Base-by-base conservation (phyloP, 1,284 basidiomycete genomes). In the Puccinia coronata region DNA sequence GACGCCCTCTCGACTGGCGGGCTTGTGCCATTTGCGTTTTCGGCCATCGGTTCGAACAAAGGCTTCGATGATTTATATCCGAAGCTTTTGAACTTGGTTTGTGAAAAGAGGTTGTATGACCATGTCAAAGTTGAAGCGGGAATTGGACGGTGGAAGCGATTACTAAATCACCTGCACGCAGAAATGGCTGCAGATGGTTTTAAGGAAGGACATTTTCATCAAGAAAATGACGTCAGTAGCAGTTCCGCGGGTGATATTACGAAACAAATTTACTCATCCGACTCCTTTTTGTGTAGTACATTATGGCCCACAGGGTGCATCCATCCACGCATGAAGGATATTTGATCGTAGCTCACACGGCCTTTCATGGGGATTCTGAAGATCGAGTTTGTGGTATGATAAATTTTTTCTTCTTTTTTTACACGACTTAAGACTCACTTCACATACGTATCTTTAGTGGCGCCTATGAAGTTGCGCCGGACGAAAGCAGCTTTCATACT, bases 41-140 rank as follows among this genome's bases (percentile, higher is more conserved):
- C 91, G 23, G 95, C 93, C 6, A 90, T 93, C 69, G 95, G 95
- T 0, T 95, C 93, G 8, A 94, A 94, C 83, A 96, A 97, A 86
- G 95, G 95, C 47, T 96, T 96, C 84, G 95, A 98, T 85, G 95
- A 98, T 84, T 87, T 98, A n/a, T 97, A 97, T 85, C 95, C 95
- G 6, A 94, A 94, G 86, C 87, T 96, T 25, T 87, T 98, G 57
- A 90, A 96, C 86, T 88, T 98, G 49, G 96, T 98, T 20, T 88
- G 88, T 18, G 95, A 98, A 86, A 92, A 90, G 84, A 88, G 94
- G 82, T 86, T 87, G 84, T 98, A 98, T 85, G 92, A 93, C 83
- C 84, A 88, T 88, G 82, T 83, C 11, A 49, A 82, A 11, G 82
- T 82, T 8, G 71, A 69, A 16, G 61, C 90, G 87, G 86, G 86